Evolutionary conservation across 495 filamentous ascomycete genomes (phyloP).

Genomic region (Melanomma pulvis-pyrius): DNA sequence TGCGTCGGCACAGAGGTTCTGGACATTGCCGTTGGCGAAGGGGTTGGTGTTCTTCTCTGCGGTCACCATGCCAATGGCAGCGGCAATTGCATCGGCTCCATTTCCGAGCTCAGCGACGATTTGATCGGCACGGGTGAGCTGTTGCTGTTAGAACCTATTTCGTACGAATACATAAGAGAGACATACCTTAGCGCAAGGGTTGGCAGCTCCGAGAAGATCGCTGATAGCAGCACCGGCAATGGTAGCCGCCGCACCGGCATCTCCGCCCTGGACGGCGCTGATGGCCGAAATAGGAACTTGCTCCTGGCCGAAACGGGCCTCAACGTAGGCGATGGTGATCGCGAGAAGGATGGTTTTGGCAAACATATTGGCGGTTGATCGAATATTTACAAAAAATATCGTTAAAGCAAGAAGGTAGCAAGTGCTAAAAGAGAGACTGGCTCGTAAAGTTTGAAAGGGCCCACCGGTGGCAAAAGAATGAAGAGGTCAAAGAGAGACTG

Average conservation of each 20-base stretch:
- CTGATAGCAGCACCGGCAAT: constrained; percentile 56
- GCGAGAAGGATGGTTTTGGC: constrained; percentile 49
- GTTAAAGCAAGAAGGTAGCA: constrained; percentile 18
- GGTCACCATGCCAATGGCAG: constrained; percentile 60
- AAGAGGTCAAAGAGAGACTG: constrained; percentile 24
- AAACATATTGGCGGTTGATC: constrained; percentile 49
- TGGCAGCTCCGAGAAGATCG: constrained; percentile 59
- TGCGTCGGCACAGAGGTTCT: constrained; percentile 60
- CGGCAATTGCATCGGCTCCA: constrained; percentile 56
- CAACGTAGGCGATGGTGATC: constrained; percentile 50
- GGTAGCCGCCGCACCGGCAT: constrained; percentile 57
- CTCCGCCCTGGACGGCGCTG: constrained; percentile 52
- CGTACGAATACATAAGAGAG: background rate
- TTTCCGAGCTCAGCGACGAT: constrained; percentile 59
- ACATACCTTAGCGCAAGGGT: constrained; percentile 59
- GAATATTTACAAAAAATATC: constrained; percentile 36
- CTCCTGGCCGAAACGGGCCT: constrained; percentile 60
- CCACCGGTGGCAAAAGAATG: constrained; percentile 46
- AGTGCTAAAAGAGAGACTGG: constrained; percentile 46
- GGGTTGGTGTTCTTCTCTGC: constrained; percentile 74
- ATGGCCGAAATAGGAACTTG: constrained; percentile 51
- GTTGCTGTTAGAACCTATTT: background rate
- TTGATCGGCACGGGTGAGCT: constrained; percentile 61
- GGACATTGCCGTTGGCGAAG: constrained; percentile 54
- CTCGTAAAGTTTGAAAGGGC: constrained; percentile 39